Evolutionary conservation across 139 green algal genomes (phyloP).

Genomic region (Auxenochlorella pyrenoidosa): DNA sequence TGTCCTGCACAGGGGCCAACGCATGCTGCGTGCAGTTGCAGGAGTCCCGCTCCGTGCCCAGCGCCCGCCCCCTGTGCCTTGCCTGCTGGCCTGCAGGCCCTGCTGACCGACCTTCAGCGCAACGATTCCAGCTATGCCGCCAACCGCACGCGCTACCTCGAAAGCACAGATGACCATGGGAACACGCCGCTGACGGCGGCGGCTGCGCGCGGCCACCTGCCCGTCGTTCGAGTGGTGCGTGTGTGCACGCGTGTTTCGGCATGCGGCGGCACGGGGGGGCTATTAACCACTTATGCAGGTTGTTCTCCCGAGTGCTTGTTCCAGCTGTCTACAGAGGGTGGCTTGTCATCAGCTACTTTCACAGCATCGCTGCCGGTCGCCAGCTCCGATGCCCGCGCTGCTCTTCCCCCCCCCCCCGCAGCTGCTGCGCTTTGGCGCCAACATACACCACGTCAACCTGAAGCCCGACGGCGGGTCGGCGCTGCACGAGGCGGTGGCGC

Average conservation of each 20-base stretch:
- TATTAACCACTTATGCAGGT: too few species aligned
- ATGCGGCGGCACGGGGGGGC: too few species aligned
- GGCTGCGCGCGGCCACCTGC: constrained; percentile 8
- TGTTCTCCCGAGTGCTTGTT: too few species aligned
- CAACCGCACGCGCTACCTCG: constrained; percentile 32
- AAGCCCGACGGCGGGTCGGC: constrained; percentile 34
- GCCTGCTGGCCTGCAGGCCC: constrained; percentile 4
- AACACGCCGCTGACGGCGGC: constrained; percentile 47
- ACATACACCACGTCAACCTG: constrained; percentile 21
- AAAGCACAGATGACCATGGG: constrained; percentile 23
- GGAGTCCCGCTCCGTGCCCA: too few species aligned
- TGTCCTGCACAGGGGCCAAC: too few species aligned
- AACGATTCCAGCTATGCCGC: constrained; percentile 5
- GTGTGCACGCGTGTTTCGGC: neutral
- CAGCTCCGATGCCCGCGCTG: neutral
- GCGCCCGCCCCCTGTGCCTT: neutral
- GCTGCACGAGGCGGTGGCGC: constrained; percentile 55
- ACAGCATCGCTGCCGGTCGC: neutral
- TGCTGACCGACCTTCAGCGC: constrained; percentile 30
- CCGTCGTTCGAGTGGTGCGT: constrained; percentile 30
- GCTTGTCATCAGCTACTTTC: too few species aligned
- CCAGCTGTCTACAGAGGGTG: too few species aligned
- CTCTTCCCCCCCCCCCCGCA: neutral
- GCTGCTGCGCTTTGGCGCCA: constrained; percentile 34
- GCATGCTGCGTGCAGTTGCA: too few species aligned